phyloP scores from a whole-genome alignment of 2,329 filamentous ascomycete species.

The Fonsecaea pugnacius region DNA sequence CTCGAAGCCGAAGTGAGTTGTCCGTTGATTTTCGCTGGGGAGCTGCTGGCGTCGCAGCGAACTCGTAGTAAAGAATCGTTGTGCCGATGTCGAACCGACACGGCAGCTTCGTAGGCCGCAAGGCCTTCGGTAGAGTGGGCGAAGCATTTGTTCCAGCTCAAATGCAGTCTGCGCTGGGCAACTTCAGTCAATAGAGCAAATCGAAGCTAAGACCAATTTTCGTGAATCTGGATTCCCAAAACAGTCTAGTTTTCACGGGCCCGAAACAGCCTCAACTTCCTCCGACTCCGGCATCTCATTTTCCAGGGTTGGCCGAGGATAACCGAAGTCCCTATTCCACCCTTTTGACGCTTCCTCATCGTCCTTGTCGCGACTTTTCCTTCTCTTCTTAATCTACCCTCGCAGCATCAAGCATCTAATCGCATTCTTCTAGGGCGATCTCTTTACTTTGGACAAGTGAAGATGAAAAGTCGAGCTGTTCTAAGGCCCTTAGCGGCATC shows the following conservation, averaged over 20 bases:
- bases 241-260: neutral
- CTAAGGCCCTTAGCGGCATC: slow-evolving; percentile 23
- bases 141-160: slow-evolving; percentile 23
- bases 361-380: slow-evolving; percentile 11
- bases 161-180: neutral
- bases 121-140: slow-evolving; percentile 7
- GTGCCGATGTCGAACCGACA: neutral
- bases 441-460: slow-evolving; percentile 4
- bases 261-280: neutral
- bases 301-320: slow-evolving; percentile 24
- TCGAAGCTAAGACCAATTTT: neutral
- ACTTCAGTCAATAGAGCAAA: neutral
- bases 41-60: slow-evolving; percentile 19
- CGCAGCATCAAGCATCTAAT: slow-evolving; percentile 1
- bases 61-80: slow-evolving; percentile 20
- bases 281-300: neutral
- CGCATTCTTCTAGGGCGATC: neutral
- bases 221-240: neutral
- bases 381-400: slow-evolving; percentile 8
- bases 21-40: slow-evolving; percentile 55
- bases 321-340: slow-evolving; percentile 19
- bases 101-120: slow-evolving; percentile 8
- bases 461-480: slow-evolving; percentile 26
- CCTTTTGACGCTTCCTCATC: neutral
- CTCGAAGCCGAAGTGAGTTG: slow-evolving; percentile 90